phyloP scores from a whole-genome alignment of 768 basidiomycete genomes.

The Russula sp. region DNA sequence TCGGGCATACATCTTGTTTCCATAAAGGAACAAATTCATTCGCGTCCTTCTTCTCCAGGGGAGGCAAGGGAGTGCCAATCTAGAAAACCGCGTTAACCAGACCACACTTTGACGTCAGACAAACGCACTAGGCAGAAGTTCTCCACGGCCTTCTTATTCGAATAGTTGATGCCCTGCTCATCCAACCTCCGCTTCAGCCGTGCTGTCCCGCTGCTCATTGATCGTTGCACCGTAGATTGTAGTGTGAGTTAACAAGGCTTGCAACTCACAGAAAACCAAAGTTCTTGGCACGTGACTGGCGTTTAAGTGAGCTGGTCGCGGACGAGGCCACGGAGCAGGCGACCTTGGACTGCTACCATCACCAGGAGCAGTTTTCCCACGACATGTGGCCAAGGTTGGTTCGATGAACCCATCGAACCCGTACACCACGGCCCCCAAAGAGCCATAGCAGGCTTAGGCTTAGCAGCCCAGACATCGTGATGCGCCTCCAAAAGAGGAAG shows the following conservation, averaged over 20 bases:
- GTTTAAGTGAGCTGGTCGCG: too few species aligned
- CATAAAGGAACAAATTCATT: conserved; percentile 95
- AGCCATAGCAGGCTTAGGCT: too few species aligned
- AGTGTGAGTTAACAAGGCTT: not conserved
- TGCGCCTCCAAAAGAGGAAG: too few species aligned
- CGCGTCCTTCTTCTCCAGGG: conserved; percentile 88
- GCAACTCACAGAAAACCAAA: not conserved
- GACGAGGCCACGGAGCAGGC: too few species aligned
- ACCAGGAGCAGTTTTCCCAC: too few species aligned
- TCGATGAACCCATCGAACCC: too few species aligned
- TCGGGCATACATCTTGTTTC: conserved; percentile 81
- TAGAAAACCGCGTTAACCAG: too few species aligned
- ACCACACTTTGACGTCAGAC: too few species aligned
- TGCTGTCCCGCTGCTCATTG: conserved; percentile 35
- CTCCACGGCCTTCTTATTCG: conserved; percentile 66
- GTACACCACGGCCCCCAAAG: too few species aligned
- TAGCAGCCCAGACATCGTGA: too few species aligned
- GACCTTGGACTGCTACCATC: too few species aligned
- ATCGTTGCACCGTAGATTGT: not conserved
- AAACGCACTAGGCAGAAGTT: conserved; percentile 71
- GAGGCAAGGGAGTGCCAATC: conserved; percentile 93
- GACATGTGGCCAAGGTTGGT: too few species aligned
- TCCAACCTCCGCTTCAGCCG: conserved; percentile 81
- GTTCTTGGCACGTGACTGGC: not conserved
- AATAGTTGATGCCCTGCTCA: conserved; percentile 66